Evolutionary conservation across 1,284 basidiomycete genomes (phyloP), one percentile per base, ranked within the genome.

Genomic region (Bondarzewia mesenterica): DNA sequence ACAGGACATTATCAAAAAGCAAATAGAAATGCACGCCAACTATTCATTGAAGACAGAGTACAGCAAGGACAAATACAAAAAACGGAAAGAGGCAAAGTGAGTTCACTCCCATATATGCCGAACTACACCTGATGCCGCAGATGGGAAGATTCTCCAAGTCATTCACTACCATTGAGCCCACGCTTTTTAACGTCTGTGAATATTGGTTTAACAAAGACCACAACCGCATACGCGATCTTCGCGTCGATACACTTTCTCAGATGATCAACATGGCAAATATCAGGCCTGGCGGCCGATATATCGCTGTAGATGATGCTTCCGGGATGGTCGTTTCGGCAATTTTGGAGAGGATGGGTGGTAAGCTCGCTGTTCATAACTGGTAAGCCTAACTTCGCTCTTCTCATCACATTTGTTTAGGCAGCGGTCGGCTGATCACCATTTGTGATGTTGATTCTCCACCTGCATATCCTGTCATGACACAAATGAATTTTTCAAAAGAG

Each of bases 61-160:
- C 63, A 93, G 89, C 65, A 96, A 97, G 66, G 93, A 96, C 60
- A 97, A 97, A 63, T 97, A 96, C 68, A 86, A 82, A 62, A 93
- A 93, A 64, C 75, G 91, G 42, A 97, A 97, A 65, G 90, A 94
- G 67, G 91, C 89, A 54, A 97, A 97, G 93, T 93, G 61, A 55
- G 77, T 66, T 12, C 15, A 23, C 47, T 25, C 16, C 35, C 44
- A 35, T 27, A 37, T 38, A 41, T n/a, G 20, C 40, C 46, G 10
- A 43, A 41, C 50, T 51, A 47, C 38, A 55, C 23, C 5, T 27
- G n/a, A 27, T 10, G 27, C 16, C 15, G 16, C 23, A 12, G 25
- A 95, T 90, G 61, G 44, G 27, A 46, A 56, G 55, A 39, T 98
- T 92, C 63, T 82, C 85, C 8, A 94, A 92, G 63, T 78, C 80